A percentile compares a stretch with the other conserved stretches of the same genome.
Conservation (phyloP, 1,284 basidiomycete genomes). For the Ustilago trichophora region DNA sequence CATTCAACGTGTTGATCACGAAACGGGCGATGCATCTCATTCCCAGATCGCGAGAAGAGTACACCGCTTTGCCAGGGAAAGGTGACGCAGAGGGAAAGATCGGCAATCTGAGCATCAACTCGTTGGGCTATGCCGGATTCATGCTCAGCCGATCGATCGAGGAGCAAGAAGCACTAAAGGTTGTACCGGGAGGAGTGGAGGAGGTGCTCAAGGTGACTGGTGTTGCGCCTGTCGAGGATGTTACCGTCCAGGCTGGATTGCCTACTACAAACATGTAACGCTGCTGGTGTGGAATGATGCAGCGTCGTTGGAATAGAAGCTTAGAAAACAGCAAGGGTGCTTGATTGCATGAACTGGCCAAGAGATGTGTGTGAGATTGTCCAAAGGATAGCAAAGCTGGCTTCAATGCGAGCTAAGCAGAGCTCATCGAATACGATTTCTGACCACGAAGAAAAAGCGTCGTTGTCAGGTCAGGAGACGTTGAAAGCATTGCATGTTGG, state of each 20-base stretch:
- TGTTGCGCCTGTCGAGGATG: constrained; percentile 38
- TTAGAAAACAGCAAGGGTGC: too few relatives aligned
- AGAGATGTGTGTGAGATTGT: too few relatives aligned
- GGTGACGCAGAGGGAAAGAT: constrained; percentile 13
- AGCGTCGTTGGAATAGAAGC: too few relatives aligned
- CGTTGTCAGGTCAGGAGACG: too few relatives aligned
- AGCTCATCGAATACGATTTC: too few relatives aligned
- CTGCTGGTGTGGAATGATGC: too few relatives aligned
- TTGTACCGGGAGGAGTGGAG: constrained; percentile 34
- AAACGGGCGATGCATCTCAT: constrained; percentile 61
- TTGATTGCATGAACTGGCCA: too few relatives aligned
- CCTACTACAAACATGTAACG: constrained; percentile 34
- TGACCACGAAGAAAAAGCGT: too few relatives aligned
- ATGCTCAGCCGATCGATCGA: constrained; percentile 49
- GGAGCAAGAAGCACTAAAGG: constrained; percentile 45
- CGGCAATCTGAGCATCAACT: constrained; percentile 54
- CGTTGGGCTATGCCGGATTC: constrained; percentile 60
- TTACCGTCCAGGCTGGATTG: constrained; percentile 35
- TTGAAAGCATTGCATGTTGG: too few relatives aligned
- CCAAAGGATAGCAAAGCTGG: too few relatives aligned
- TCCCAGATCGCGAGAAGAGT: constrained; percentile 55
- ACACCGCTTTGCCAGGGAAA: constrained; percentile 16
- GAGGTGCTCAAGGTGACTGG: constrained; percentile 38
- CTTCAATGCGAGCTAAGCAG: too few relatives aligned
- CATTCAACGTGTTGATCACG: constrained; percentile 62